Evolutionary conservation across 1,139 yeast genomes (phyloP), one percentile per base, ranked within the genome.

Genomic region (Protomyces pachydermus): DNA sequence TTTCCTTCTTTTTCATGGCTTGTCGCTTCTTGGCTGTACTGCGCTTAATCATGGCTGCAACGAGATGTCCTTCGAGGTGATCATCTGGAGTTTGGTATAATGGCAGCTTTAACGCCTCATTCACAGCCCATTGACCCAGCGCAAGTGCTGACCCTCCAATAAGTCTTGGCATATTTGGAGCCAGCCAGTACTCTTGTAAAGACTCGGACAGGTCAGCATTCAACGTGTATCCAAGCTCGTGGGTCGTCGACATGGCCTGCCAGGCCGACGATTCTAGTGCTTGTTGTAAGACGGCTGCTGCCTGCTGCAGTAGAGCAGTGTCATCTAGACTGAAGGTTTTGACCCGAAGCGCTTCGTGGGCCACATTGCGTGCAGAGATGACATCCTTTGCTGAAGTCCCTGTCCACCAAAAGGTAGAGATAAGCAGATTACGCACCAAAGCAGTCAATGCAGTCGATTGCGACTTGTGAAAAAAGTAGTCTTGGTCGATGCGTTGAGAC

Each of bases 331-430:
- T 66, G 69, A 81, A 83, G 46, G 54, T 50, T 23, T 65, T 58
- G 53, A 75, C 73, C 66, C 80, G 77, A 61, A 84, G 69, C 1
- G 84, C 79, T n/a, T 75, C 73, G 45, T 77, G 74, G 64, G 86
- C 80, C 39, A 85, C 80, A 50, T 76, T 74, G 2, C 82, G 72
- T 70, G 85, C 75, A 14, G 52, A 52, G 35, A 56, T 54, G 20
- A 70, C 62, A 25, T 81, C 78, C 56, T 82, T 82, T 14, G 84
- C 76, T 35, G 84, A 79, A 70, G 86, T 86, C 0, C 90, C 90
- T 1, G 89, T 84, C 91, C 91, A 86, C 70, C 84, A 84, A 70
- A 86, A 85, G 0, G 91, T 84, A 0, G 88, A 84, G 65, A 86
- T 77, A 71, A 84, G 88, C 54, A 86, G 72, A 70, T 86, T 86